These are phyloP conservation scores for Ustilago shanxiensis DNA, from an alignment of 1,284 basidiomycete species.

Conservation along the genomic window DNA sequence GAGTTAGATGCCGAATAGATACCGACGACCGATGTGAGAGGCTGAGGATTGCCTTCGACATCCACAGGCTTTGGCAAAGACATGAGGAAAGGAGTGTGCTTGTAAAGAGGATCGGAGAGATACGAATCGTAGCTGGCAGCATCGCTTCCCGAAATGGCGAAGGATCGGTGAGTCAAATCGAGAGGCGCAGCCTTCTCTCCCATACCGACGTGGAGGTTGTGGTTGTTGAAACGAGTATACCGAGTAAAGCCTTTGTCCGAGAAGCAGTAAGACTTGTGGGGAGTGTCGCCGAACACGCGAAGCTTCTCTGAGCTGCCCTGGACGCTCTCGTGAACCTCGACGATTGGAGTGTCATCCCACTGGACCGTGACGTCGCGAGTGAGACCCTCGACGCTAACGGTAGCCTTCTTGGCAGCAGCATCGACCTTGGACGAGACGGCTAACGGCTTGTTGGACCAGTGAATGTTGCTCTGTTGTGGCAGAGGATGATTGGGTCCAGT, in stretches of 20 bases:
- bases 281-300: slow-evolving; percentile 69
- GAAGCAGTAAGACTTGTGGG: slow-evolving; percentile 70
- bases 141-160: slow-evolving; percentile 70
- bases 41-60: slow-evolving; percentile 41
- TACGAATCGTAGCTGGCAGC: slow-evolving; percentile 71
- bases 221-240: slow-evolving; percentile 46
- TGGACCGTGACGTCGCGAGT: slow-evolving; percentile 39
- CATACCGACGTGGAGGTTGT: slow-evolving; percentile 70
- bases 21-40: slow-evolving; percentile 68
- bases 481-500: slow-evolving; percentile 69
- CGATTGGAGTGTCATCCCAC: slow-evolving; percentile 59
- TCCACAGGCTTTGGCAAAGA: slow-evolving; percentile 61
- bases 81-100: slow-evolving; percentile 72
- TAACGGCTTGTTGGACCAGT: slow-evolving; percentile 55
- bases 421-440: slow-evolving; percentile 63
- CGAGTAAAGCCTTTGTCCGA: slow-evolving; percentile 70
- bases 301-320: slow-evolving; percentile 41
- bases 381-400: slow-evolving; percentile 49
- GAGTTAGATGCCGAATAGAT: slow-evolving; percentile 71
- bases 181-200: slow-evolving; percentile 72
- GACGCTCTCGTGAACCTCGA: slow-evolving; percentile 62
- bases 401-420: slow-evolving; percentile 34
- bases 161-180: slow-evolving; percentile 69
- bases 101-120: slow-evolving; percentile 72
- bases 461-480: slow-evolving; percentile 71